Evolutionary conservation across 257 asterid genomes (phyloP).

Genomic region (Marsdenia floribunda): DNA sequence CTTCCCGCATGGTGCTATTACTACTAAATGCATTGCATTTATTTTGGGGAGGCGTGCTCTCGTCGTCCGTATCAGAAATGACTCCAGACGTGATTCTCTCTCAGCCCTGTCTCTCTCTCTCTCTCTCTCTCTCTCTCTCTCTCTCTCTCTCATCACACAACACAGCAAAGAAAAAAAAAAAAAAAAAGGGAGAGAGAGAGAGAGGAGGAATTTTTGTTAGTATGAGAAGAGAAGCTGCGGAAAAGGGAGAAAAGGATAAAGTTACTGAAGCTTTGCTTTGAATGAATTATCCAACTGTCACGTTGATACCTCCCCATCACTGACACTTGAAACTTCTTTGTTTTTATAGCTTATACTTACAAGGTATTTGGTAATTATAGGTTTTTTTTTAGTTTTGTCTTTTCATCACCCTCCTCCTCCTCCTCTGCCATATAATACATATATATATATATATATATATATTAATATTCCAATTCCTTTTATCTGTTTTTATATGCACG

Average conservation of each 20-base stretch:
- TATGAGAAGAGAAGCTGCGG: not conserved
- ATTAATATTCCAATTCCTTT: too few relatives aligned
- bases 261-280: not conserved
- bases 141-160: not conserved
- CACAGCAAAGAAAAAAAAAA: not conserved
- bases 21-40: constrained; percentile 20
- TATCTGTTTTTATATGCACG: too few relatives aligned
- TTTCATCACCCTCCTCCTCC: too few relatives aligned
- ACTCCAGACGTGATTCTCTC: constrained; percentile 11
- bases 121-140: not conserved
- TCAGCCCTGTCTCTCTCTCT: not conserved
- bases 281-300: constrained; percentile 12
- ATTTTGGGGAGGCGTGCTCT: constrained; percentile 38
- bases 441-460: too few relatives aligned
- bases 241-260: not conserved
- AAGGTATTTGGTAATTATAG: too few relatives aligned
- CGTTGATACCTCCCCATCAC: constrained; percentile 10
- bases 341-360: too few relatives aligned
- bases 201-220: not conserved
- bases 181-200: too few relatives aligned
- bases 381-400: too few relatives aligned
- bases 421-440: too few relatives aligned
- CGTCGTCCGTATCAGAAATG: constrained; percentile 21
- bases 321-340: constrained; percentile 6
- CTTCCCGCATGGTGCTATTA: too few relatives aligned